Base-by-base conservation (phyloP, 257 asterid species). In the Gynochthodes officinalis region DNA sequence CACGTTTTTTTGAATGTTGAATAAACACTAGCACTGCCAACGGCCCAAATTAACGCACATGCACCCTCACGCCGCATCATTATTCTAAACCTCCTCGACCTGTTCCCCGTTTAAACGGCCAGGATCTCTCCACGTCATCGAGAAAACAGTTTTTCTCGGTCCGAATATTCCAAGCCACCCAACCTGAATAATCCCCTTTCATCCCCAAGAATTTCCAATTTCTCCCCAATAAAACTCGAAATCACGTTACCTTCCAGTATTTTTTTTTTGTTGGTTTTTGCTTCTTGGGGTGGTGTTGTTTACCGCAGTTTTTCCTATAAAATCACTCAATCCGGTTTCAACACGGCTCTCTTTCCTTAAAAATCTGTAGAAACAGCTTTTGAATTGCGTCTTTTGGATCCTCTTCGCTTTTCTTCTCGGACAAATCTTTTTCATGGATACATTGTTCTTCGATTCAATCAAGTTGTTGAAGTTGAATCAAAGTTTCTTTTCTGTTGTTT, bases 121-220 rank as follows among this genome's bases (percentile, higher is more conserved):
- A 5, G 7, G 57, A 78, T 72, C 11, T 5, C 19, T 59, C 78
- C 85, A 78, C 78, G 78, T 75, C 81, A 81, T 48, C n/a, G n/a
- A 65, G 2, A 10, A 42, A 35, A 35, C 43, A 25, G n/a, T 23
- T 28, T 32, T 13, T 11, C 23, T 15, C 28, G 11, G 35, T 35
- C 54, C 82, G 82, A 79, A 82, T 82, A 82, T 83, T 80, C 86
- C 74, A 55, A 67, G 43, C 80, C 80, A 77, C 43, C 64, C 78
- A 77, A 53, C 57, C 50, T 48, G 77, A 67, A 72, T 75, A 62
- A 71, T 61, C 52, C 75, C n/a, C 25, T 35, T 43, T 25, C 33
- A 12, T 15, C 50, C 15, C 33, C 64, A 4, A 58, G 40, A 58
- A 27, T 27, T 14, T 50, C 1, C 52, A 7, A 42, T 42, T 42